Percentiles rank a stretch among this genome's conserved stretches.
Conservation (phyloP, 2,329 filamentous ascomycete species). For the Cladophialophora immunda region DNA sequence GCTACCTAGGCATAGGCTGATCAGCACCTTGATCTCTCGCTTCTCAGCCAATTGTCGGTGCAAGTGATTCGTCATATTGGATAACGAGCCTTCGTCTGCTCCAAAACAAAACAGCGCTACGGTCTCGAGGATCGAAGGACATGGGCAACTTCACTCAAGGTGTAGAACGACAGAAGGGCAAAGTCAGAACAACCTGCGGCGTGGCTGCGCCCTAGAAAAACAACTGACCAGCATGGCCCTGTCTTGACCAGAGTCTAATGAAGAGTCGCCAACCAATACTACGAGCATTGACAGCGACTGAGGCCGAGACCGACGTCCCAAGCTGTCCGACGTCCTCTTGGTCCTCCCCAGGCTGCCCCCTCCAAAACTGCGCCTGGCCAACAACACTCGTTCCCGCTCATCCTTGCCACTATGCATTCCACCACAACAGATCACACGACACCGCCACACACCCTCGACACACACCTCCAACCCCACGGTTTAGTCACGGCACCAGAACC, state of each 20-base stretch:
- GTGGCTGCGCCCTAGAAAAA: neutral
- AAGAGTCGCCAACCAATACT: no score
- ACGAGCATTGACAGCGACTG: no score
- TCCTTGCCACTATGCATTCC: slow-evolving; percentile 6
- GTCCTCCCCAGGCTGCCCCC: neutral
- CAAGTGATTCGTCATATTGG: neutral
- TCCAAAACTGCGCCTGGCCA: neutral
- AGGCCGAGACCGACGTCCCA: no score
- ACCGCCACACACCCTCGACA: slow-evolving; percentile 13
- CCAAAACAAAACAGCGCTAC: neutral
- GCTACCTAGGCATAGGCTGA: neutral
- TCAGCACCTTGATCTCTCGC: neutral
- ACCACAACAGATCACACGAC: slow-evolving; percentile 14
- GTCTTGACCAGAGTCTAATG: neutral
- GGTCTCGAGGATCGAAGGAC: neutral
- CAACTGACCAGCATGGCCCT: neutral
- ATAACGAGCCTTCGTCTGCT: neutral
- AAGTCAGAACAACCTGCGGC: neutral
- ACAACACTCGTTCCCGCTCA: neutral
- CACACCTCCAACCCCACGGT: neutral
- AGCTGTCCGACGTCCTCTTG: no score
- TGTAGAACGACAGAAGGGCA: neutral
- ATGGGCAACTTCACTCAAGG: neutral
- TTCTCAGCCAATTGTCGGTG: neutral
- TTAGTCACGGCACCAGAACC: neutral